These are phyloP conservation scores for Exophiala oligosperma DNA, from an alignment of 2,329 filamentous ascomycete species.

Conservation along the genomic window DNA sequence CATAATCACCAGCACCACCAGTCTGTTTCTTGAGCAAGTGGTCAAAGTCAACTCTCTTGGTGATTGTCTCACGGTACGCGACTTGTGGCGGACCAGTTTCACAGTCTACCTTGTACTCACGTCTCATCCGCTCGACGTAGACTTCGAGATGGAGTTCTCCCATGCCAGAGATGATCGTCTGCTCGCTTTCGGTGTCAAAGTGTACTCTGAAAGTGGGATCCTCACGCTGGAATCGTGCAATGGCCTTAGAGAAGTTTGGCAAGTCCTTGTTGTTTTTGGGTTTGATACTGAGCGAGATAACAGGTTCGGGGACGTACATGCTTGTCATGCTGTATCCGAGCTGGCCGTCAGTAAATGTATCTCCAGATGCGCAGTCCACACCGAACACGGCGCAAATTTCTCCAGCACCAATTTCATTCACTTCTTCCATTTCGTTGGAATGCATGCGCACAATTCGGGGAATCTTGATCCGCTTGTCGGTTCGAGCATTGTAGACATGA, in stretches of 20 bases:
- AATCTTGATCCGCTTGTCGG: slow-evolving; percentile 93
- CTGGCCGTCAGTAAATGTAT: slow-evolving; percentile 94
- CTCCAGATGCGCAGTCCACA: slow-evolving; percentile 94
- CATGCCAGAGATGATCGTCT: slow-evolving; percentile 99
- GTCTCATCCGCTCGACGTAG: slow-evolving; percentile 93
- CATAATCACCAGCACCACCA: slow-evolving; percentile 93
- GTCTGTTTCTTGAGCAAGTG: slow-evolving; percentile 93
- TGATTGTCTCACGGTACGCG: slow-evolving; percentile 93
- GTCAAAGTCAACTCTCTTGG: slow-evolving; percentile 78
- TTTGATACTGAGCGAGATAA: slow-evolving; percentile 97
- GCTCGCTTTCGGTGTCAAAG: slow-evolving; percentile 86
- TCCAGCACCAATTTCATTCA: slow-evolving; percentile 85
- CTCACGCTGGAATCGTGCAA: slow-evolving; percentile 97
- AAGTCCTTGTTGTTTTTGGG: slow-evolving; percentile 91
- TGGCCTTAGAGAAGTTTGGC: slow-evolving; percentile 95
- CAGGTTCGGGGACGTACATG: slow-evolving; percentile 95
- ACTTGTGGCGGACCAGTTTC: slow-evolving; percentile 95
- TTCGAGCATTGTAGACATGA: slow-evolving; percentile 90
- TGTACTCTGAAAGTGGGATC: slow-evolving; percentile 96
- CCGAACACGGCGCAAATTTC: slow-evolving; percentile 99
- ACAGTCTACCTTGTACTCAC: slow-evolving; percentile 96
- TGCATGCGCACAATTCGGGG: slow-evolving; percentile 99
- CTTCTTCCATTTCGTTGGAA: slow-evolving; percentile 99
- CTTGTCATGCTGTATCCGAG: slow-evolving; percentile 94
- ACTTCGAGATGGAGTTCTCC: slow-evolving; percentile 96